Percentiles rank a stretch among this genome's conserved stretches.
These are phyloP conservation scores for Annulohypoxylon nitens DNA, from an alignment of 495 filamentous ascomycete genomes.

Conservation along the genomic window DNA sequence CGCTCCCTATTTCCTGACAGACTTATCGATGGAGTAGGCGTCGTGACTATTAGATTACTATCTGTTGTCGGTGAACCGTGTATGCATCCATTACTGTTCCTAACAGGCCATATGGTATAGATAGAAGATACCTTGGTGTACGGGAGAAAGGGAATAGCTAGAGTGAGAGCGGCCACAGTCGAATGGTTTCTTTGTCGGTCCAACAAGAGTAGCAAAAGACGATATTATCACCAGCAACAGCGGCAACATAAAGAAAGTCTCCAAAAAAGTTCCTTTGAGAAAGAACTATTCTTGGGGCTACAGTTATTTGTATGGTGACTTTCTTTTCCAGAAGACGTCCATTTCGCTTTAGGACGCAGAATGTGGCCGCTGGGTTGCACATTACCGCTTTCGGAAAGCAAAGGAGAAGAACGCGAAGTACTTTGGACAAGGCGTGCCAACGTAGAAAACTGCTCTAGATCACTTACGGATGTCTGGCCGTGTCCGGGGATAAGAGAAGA, in stretches of 20 bases:
- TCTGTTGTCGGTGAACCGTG: constrained; percentile 11
- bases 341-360: constrained; percentile 35
- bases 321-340: constrained; percentile 39
- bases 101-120: constrained; percentile 16
- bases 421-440: constrained; percentile 26
- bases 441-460: constrained; percentile 35
- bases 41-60: constrained; percentile 10
- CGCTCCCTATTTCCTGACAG: constrained; percentile 8
- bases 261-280: constrained; percentile 36
- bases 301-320: constrained; percentile 52
- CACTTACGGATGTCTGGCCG: constrained; percentile 47
- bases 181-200: constrained; percentile 46
- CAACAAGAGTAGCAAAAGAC: constrained; percentile 24
- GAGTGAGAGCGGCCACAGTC: constrained; percentile 30
- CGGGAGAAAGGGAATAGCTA: constrained; percentile 25
- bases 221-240: constrained; percentile 17
- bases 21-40: constrained; percentile 2
- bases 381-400: constrained; percentile 52
- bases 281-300: constrained; percentile 42
- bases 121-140: constrained; percentile 19
- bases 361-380: constrained; percentile 36
- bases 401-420: constrained; percentile 33
- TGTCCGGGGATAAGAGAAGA: constrained; percentile 45
- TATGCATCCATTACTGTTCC: constrained; percentile 23
- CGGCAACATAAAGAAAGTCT: constrained; percentile 45